Base-by-base conservation (phyloP, 257 asterid genomes). In the Solanum paucissectum region DNA sequence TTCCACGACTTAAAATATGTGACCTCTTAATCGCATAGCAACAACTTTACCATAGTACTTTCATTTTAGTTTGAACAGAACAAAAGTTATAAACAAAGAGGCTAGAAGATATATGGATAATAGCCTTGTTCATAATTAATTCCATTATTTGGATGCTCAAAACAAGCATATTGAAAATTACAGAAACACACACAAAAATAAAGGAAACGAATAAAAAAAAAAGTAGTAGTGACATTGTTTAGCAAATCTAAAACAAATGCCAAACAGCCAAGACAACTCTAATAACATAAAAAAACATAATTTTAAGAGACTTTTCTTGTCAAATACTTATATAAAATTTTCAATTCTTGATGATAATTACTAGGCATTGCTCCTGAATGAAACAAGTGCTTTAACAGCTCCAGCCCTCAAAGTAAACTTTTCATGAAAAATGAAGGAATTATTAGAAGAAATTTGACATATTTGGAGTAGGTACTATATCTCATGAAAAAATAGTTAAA, bases 371-470 rank as follows among this genome's bases (percentile, higher is more conserved):
- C 97, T 95, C 90, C 89, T 92, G 90, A 92, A 94, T 69, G 98
- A 95, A 84, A 98, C 97, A 27, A 95, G 88, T 88, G 96, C 98
- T 88, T 95, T 95, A 1, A 79, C 91, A 9, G 98, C 97, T 64
- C 95, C 94, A 21, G 98, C 98, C 87, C 96, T 93, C 74, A 95
- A 86, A 14, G 94, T 89, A 84, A 85, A 94, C 86, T 29, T 29
- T 29, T 29, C 29, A 29, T 29, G 29, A 1, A 21, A 58, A 58
- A 25, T 12, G 33, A 34, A 34, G 36, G 36, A 34, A 34, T 34
- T 34, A 34, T 34, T 34, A 34, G 36, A 34, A 34, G 36, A 34
- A 34, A 34, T 34, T 34, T 34, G 36, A 34, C 36, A 4, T 34
- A 34, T 34, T 34, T 34, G 36, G 1, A 34, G 36, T 32, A 32